Base-by-base conservation (phyloP, 192 early-diverging fungal species). In the Entrophospora sp. region DNA sequence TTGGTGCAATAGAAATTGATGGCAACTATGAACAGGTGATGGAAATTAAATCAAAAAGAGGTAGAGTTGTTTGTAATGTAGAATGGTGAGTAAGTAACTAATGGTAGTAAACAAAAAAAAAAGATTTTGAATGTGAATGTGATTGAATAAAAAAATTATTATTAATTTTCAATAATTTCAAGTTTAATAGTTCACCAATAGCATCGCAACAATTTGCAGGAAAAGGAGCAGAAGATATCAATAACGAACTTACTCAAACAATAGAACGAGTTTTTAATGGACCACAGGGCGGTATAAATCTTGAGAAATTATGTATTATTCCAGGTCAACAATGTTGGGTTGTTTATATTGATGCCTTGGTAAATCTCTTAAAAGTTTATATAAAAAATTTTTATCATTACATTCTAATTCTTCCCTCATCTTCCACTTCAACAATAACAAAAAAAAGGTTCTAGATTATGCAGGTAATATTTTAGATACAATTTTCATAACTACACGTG, bases 271-370 rank as follows among this genome's bases (percentile, higher is more conserved):
- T 92, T 10, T 78, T 96, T 12, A 91, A 89, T 75, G 83, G 87
- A 5, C 78, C 89, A 16, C 86, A 92, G 43, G 83, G 86, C 61
- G 95, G 95, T 5, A 71, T 99, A 18, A 88, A 97, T 70, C 77
- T 97, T 24, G 78, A 82, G 46, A 81, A 85, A 32, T 83, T 99
- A 22, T 92, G 89, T 71, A 95, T 99, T 63, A 92, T 97, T 64
- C 91, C 91, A 6, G 87, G 89, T 14, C 76, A 87, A 53, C 83
- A 89, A 14, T 95, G 92, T 73, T 99, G 94, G 94, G 75, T 96
- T 38, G 72, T 97, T 12, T 87, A 93, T 57, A 77, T 96, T 7
- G 95, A 97, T 64, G 95, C 89, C 2, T 72, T 96, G 80, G 89
- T 88, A 73, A 61, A 61, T n/a, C n/a, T n/a, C n/a, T n/a, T n/a